Evolutionary conservation across 2,329 filamentous ascomycete genomes (phyloP), one percentile per base, ranked within the genome.

Genomic region (Nemania bipapillata): DNA sequence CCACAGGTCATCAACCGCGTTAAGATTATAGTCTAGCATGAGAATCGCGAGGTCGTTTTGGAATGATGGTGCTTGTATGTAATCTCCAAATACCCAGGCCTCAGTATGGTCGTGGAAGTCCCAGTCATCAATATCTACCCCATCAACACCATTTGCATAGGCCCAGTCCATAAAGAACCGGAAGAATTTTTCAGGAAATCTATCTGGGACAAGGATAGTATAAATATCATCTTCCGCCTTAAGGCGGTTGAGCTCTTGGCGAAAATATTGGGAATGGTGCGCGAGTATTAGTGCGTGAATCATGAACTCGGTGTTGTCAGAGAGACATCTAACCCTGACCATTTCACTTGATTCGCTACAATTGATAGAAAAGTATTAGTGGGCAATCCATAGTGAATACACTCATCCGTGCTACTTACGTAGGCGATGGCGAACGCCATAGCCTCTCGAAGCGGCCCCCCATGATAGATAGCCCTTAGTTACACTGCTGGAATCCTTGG

Each of bases 11-110:
- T 52, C 12, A n/a, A n/a, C n/a, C n/a, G n/a, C n/a, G n/a, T n/a
- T n/a, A n/a, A n/a, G n/a, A n/a, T n/a, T 4, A 66, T 4, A 1
- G 62, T 40, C n/a, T 20, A 8, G 0, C 1, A 15, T n/a, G n/a
- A n/a, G n/a, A n/a, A n/a, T n/a, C 1, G 68, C 60, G 8, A 70
- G n/a, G 9, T 68, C 58, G 11, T 66, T 64, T 49, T 63, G 66
- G 26, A 73, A 73, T 9, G 12, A 17, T 2, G 30, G 47, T 2
- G 70, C 63, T 15, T 58, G 8, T 6, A 63, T 49, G 8, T 37
- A 49, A 11, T 56, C 40, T 2, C 60, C 60, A 12, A 63, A 56
- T 0, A 49, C 26, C 60, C 60, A 63, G 3, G 30, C 22, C 7
- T 35, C 12, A 1, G 60, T 15, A 11, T 6, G 24, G 7, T 50